Evolutionary conservation across 2,329 filamentous ascomycete genomes (phyloP), one percentile per base, ranked within the genome.

Genomic region (Fulvia fulva): DNA sequence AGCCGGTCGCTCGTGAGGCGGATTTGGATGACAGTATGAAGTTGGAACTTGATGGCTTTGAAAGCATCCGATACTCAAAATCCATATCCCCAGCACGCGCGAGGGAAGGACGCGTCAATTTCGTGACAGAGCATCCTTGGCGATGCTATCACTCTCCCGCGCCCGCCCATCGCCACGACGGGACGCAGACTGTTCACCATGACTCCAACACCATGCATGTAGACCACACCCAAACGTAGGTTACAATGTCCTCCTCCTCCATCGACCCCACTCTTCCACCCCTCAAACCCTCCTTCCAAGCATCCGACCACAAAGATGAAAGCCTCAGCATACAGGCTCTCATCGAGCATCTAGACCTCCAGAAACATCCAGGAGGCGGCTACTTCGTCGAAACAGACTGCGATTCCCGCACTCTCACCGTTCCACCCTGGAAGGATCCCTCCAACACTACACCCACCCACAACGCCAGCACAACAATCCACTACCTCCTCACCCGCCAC

Each of bases 321-420:
- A 59, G 57, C 12, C 14, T 53, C n/a, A 23, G 56, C 19, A 11
- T 62, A n/a, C 51, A 78, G 51, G 67, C 71, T 55, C 69, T 78
- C 30, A 78, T 83, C 67, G 57, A 65, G 34, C 63, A 74, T 21
- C 77, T 87, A 51, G 65, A 74, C 22, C 77, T 87, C 25, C 68
- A 75, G 50, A 74, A 78, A 8, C 84, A 88, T 71, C 78, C 83
- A 45, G 85, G 88, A 74, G 85, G 86, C 53, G 85, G 85, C 47
- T 88, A 85, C 74, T 88, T 82, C 66, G 73, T 72, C 62, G 83
- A 87, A 69, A 88, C 84, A 1, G 83, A 88, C 71, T 77, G 80
- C 56, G 77, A 81, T 61, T 65, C 75, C 1, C 73, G 74, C 14
- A 75, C 76, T 1, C 75, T 88, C 19, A 78, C 83, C 0, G 85